Evolutionary conservation across 2,329 filamentous ascomycete genomes (phyloP).

Genomic region (Grosmannia serpens): DNA sequence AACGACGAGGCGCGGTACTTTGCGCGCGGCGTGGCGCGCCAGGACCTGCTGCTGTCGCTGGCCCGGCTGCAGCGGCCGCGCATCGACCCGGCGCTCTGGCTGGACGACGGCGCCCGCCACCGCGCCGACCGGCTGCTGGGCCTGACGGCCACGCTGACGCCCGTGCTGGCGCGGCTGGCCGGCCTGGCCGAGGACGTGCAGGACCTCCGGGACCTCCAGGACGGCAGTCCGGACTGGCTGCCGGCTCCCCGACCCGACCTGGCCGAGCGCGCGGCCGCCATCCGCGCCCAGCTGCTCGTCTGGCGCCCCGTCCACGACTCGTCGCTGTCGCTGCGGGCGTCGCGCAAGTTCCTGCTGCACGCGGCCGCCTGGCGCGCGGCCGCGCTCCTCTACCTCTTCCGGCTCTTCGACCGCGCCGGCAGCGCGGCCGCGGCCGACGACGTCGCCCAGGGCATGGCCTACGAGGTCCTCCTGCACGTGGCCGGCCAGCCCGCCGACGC

Average conservation of each 20-base stretch:
- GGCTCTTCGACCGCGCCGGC: conserved; percentile 9
- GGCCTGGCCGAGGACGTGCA: conserved; percentile 11
- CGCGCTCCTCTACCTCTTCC: conserved; percentile 8
- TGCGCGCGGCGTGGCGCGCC: conserved; percentile 10
- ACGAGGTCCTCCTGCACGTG: conserved; percentile 12
- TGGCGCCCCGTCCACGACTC: conserved; percentile 10
- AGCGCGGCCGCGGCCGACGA: conserved; percentile 4
- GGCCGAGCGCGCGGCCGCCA: conserved; percentile 4
- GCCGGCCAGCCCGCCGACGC: conserved; percentile 8
- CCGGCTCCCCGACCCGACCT: conserved; percentile 4
- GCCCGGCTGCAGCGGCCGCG: conserved; percentile 9
- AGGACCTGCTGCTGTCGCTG: conserved; percentile 9
- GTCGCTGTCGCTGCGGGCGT: conserved; percentile 6
- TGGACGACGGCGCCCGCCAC: conserved; percentile 8
- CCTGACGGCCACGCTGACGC: conserved; percentile 7
- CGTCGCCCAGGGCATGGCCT: conserved; percentile 8
- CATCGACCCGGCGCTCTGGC: conserved; percentile 9
- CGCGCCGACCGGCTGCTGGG: conserved; percentile 11
- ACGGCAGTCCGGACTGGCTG: no score
- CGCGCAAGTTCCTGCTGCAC: conserved; percentile 8
- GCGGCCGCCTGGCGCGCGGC: conserved; percentile 10
- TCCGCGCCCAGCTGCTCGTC: conserved; percentile 8
- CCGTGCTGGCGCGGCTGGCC: conserved; percentile 7
- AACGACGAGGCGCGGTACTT: conserved; percentile 10
- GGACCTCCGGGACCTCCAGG: not conserved